These are phyloP conservation scores for Chaetomidium leptoderma DNA, from an alignment of 495 filamentous ascomycete genomes.

Conservation along the genomic window DNA sequence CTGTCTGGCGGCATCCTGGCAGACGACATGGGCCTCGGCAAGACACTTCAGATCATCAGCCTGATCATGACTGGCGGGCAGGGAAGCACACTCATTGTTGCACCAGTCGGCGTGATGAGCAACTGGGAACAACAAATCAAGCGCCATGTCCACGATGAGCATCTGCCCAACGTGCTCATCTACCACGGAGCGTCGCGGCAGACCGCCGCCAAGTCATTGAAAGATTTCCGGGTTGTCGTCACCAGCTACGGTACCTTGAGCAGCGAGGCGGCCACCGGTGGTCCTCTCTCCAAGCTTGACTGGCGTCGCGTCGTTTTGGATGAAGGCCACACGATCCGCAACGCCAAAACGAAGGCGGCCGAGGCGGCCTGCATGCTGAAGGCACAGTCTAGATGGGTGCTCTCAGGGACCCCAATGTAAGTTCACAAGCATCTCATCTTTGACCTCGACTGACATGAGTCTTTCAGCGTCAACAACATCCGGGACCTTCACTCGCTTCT, in stretches of 20 bases:
- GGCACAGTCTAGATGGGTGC: constrained; percentile 72
- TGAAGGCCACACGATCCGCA: constrained; percentile 83
- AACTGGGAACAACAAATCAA: constrained; percentile 85
- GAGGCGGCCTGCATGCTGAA: constrained; percentile 61
- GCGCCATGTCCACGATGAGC: constrained; percentile 61
- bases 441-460: background rate
- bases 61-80: constrained; percentile 61
- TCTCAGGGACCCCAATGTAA: constrained; percentile 76
- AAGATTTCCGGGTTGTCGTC: constrained; percentile 67
- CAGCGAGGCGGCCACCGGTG: constrained; percentile 35
- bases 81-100: constrained; percentile 71
- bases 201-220: constrained; percentile 51
- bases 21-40: constrained; percentile 94
- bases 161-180: constrained; percentile 60
- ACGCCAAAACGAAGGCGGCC: constrained; percentile 66
- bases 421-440: constrained; percentile 5
- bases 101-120: constrained; percentile 84
- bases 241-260: constrained; percentile 70
- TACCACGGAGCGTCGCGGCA: constrained; percentile 68
- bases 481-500: constrained; percentile 80
- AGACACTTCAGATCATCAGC: constrained; percentile 85
- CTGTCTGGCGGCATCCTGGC: constrained; percentile 81
- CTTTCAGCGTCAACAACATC: constrained; percentile 60
- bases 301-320: constrained; percentile 85
- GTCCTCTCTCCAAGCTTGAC: constrained; percentile 57